Evolutionary conservation across 2,329 filamentous ascomycete species (phyloP).

Genomic region (Emmonsia crescens): DNA sequence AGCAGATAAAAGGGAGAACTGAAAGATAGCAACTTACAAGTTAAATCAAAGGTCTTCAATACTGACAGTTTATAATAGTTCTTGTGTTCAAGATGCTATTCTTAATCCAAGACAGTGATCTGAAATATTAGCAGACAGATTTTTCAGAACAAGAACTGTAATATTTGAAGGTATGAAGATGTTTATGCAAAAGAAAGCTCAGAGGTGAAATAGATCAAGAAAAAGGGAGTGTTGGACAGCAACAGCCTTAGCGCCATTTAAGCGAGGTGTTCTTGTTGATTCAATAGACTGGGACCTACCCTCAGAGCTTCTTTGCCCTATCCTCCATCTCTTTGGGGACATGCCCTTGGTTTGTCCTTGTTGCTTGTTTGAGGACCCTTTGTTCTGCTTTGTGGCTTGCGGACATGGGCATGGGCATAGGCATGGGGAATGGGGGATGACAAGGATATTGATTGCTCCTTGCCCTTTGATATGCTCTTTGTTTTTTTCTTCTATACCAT

Average conservation of each 20-base stretch:
- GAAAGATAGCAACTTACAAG: neutral
- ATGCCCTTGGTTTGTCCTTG: neutral
- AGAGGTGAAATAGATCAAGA: neutral
- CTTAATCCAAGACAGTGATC: neutral
- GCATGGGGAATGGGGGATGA: neutral
- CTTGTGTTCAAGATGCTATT: neutral
- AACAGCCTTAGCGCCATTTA: neutral
- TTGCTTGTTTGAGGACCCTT: neutral
- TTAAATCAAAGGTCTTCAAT: neutral
- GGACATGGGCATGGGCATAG: neutral
- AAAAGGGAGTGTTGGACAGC: neutral
- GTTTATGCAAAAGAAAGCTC: neutral
- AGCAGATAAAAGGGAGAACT: neutral
- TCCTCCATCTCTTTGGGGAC: neutral
- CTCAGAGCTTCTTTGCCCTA: neutral
- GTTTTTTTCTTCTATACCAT: neutral
- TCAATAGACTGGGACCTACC: neutral
- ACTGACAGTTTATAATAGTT: neutral
- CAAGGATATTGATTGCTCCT: neutral
- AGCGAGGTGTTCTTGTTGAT: slow-evolving; percentile 3
- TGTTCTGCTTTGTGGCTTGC: neutral
- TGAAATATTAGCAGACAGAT: too few relatives aligned
- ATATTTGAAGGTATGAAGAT: neutral
- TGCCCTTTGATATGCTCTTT: neutral
- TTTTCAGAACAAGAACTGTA: neutral